A percentile compares a stretch with the other conserved stretches of the same genome.
Conservation (phyloP, 208 protist species). For the Leishmania aethiopica region DNA sequence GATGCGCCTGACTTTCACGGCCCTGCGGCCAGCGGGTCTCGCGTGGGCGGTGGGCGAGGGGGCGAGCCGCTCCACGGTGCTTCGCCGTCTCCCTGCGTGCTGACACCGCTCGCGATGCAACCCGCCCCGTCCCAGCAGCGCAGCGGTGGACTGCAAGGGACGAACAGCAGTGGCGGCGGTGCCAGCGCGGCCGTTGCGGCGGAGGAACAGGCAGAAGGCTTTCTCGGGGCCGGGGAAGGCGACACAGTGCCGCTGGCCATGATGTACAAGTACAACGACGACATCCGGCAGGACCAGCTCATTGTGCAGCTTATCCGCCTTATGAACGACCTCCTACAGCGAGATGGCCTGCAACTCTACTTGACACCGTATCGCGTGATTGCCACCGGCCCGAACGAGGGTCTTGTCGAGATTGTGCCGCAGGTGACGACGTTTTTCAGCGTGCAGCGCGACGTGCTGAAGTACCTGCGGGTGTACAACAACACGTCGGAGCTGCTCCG, state of each 20-base stretch:
- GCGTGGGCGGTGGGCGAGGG: neutral
- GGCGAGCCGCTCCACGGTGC: neutral
- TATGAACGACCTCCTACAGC: constrained; percentile 92
- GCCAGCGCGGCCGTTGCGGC: constrained; percentile 1
- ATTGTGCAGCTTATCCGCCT: constrained; percentile 93
- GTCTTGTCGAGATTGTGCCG: constrained; percentile 88
- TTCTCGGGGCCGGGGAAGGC: constrained; percentile 7
- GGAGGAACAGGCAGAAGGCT: constrained; percentile 2
- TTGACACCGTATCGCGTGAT: constrained; percentile 94
- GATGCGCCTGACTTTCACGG: constrained; percentile 57
- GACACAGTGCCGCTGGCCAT: constrained; percentile 36
- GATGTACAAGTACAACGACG: constrained; percentile 96
- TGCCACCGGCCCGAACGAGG: constrained; percentile 77
- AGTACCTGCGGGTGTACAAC: constrained; percentile 80
- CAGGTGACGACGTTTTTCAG: constrained; percentile 81
- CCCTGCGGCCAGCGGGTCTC: constrained; percentile 2
- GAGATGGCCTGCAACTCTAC: constrained; percentile 94
- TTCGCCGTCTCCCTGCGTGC: constrained; percentile 13
- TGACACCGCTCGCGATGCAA: constrained; percentile 26
- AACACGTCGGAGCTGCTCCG: constrained; percentile 55
- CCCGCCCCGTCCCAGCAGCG: constrained; percentile 1
- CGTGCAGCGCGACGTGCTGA: constrained; percentile 73
- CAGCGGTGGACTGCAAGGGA: neutral
- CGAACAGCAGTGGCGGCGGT: neutral
- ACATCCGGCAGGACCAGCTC: constrained; percentile 98